Base-by-base conservation (phyloP, 345 rosid species). In the Orychophragmus violaceus region DNA sequence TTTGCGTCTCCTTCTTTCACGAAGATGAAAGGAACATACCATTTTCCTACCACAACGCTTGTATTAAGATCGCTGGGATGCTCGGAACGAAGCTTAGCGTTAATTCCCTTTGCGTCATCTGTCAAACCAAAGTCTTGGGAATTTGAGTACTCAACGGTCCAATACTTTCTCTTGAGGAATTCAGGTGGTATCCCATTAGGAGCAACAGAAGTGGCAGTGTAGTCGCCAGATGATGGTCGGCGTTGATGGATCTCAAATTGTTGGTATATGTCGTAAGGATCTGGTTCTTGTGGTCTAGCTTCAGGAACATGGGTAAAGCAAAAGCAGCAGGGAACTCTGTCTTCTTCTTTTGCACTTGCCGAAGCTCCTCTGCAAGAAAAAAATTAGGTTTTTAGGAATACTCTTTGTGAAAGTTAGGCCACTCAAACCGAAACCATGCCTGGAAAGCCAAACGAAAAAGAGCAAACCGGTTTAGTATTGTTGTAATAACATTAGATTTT, bases 11-110 rank as follows among this genome's bases (percentile, higher is more conserved):
- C 62, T 9, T 89, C 96, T 25, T 57, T 84, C 5, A 86, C 59
- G 14, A 83, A 84, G 71, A 89, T 58, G 72, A 84, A 89, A 13
- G 90, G 96, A 5, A 81, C 84, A 36, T 83, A 89, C 96, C 90
- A 88, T 60, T 68, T 80, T 3, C 90, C 96, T 6, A 86, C 82
- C 3, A 61, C 57, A 16, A 67, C 50, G 27, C 52, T 12, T 41
- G 84, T 76, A 6, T 56, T 57, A 3, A 48, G 25, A 36, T 12
- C 29, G 25, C 48, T 64, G 0, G 90, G 90, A 64, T 83, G 83
- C 60, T 64, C 72, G 0, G 70, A 27, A 4, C 90, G 79, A 33
- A 63, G 74, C 16, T 71, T 8, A 8, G 17, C 5, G 50, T 84
- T 61, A 1, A 89, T 72, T 4, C 96, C 92, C 19, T 70, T 60